A percentile compares a stretch with the other conserved stretches of the same genome.
phyloP scores from a whole-genome alignment of 805 yeast species.

The Yamadazyma sp. region DNA sequence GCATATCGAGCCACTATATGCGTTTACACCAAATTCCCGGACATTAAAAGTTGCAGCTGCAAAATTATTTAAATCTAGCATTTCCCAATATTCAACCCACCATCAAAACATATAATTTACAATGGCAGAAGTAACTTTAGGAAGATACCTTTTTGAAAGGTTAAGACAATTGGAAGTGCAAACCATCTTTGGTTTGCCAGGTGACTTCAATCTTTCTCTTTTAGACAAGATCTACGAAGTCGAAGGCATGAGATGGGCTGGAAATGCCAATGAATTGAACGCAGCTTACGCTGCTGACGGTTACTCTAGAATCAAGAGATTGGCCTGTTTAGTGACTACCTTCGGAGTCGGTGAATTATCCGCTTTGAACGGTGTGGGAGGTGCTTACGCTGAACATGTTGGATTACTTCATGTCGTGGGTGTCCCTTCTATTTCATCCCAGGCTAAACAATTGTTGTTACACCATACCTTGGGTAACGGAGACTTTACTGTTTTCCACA shows the following conservation, averaged over 20 bases:
- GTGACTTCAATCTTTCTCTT: constrained; percentile 40
- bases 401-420: constrained; percentile 42
- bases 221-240: constrained; percentile 42
- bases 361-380: constrained; percentile 40
- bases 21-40: constrained; percentile 2
- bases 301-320: constrained; percentile 39
- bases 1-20: constrained; percentile 4
- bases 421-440: constrained; percentile 38
- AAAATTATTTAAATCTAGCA: constrained; percentile 2
- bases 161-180: constrained; percentile 36
- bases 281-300: constrained; percentile 48
- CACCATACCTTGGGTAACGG: constrained; percentile 47
- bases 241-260: constrained; percentile 43
- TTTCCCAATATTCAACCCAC: neutral
- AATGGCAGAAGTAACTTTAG: constrained; percentile 38
- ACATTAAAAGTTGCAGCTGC: neutral
- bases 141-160: constrained; percentile 42
- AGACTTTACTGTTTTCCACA: constrained; percentile 41
- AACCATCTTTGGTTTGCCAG: constrained; percentile 43
- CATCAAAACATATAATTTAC: constrained; percentile 3
- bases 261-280: constrained; percentile 44
- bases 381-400: constrained; percentile 43
- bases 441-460: constrained; percentile 42
- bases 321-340: constrained; percentile 38
- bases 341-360: constrained; percentile 44